Percentiles rank a stretch among this genome's conserved stretches.
phyloP scores from a whole-genome alignment of 2,329 filamentous ascomycete genomes.

The Xylariaceae sp. region DNA sequence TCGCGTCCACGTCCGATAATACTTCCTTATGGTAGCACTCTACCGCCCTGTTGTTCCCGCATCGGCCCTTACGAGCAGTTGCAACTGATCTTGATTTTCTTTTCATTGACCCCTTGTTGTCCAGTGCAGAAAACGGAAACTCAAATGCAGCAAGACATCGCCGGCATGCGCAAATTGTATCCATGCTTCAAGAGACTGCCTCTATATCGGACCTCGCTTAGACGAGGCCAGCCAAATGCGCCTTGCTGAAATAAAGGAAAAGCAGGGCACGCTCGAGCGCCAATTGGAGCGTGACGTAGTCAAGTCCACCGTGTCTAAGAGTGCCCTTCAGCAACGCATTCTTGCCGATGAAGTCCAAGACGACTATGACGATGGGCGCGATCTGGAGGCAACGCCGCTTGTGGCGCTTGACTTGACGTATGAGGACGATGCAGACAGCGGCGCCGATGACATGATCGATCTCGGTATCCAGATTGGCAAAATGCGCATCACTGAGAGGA shows the following conservation, averaged over 20 bases:
- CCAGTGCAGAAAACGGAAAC: slow-evolving; percentile 66
- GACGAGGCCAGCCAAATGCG: slow-evolving; percentile 66
- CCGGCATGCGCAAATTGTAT: slow-evolving; percentile 67
- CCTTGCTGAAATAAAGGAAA: slow-evolving; percentile 73
- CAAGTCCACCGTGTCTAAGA: slow-evolving; percentile 37
- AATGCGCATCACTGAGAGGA: slow-evolving; percentile 68
- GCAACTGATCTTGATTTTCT: not conserved
- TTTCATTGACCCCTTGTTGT: slow-evolving; percentile 2
- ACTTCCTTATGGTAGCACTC: not conserved
- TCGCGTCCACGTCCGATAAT: slow-evolving; percentile 8
- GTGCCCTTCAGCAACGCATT: slow-evolving; percentile 35
- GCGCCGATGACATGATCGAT: slow-evolving; percentile 61
- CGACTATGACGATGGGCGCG: slow-evolving; percentile 56
- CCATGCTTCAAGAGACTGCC: slow-evolving; percentile 50
- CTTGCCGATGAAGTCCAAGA: slow-evolving; percentile 51
- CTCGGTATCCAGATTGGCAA: slow-evolving; percentile 67
- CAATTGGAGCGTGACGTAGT: slow-evolving; percentile 66
- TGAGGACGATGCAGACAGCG: slow-evolving; percentile 55
- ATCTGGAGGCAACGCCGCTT: slow-evolving; percentile 59
- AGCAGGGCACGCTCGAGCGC: slow-evolving; percentile 67
- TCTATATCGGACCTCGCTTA: slow-evolving; percentile 64
- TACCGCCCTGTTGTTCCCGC: slow-evolving; percentile 3
- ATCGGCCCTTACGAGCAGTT: not conserved
- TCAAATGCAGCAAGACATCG: slow-evolving; percentile 68
- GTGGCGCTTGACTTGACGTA: slow-evolving; percentile 64